A percentile compares a stretch with the other conserved stretches of the same genome.
phyloP scores from a whole-genome alignment of 495 filamentous ascomycete genomes.

The Clavariopsis aquatica region DNA sequence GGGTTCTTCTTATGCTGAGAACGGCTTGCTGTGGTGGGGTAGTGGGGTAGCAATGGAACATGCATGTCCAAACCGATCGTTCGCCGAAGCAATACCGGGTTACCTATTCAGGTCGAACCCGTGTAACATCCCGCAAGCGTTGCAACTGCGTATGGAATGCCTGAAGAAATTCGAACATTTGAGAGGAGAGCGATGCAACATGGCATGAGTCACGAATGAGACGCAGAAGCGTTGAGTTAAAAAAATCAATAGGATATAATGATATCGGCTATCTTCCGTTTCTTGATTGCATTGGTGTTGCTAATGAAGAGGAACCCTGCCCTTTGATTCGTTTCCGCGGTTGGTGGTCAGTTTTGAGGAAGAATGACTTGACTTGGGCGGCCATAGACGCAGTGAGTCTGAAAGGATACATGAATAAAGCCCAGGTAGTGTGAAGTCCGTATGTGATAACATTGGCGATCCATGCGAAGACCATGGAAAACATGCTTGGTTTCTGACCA shows the following conservation, averaged over 20 bases:
- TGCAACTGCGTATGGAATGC: background rate
- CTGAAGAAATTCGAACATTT: background rate
- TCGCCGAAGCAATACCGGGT: slow-evolving; percentile 13
- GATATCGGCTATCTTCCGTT: slow-evolving; percentile 17
- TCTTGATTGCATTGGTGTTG: slow-evolving; percentile 31
- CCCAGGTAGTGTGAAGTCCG: slow-evolving; percentile 21
- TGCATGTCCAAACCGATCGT: background rate
- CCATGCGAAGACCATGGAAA: slow-evolving; percentile 25
- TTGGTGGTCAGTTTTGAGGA: slow-evolving; percentile 15
- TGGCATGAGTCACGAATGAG: background rate
- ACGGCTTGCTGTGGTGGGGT: slow-evolving; percentile 25
- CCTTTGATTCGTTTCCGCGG: slow-evolving; percentile 20
- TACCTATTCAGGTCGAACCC: slow-evolving; percentile 7
- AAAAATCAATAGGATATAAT: background rate
- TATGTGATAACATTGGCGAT: slow-evolving; percentile 17
- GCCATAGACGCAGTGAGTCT: slow-evolving; percentile 3
- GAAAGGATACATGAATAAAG: slow-evolving; percentile 29
- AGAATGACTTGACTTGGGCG: slow-evolving; percentile 20
- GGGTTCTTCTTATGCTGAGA: background rate
- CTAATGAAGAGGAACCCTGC: slow-evolving; percentile 16
- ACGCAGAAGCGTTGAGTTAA: background rate
- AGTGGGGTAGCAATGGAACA: slow-evolving; percentile 28
- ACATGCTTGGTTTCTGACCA: slow-evolving; percentile 48
- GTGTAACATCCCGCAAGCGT: background rate
- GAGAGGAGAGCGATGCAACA: slow-evolving; percentile 4